A percentile compares a stretch with the other conserved stretches of the same genome.
phyloP scores from a whole-genome alignment of 2,329 filamentous ascomycete species.

The Ophiocordyceps polyrhachis-furcata region DNA sequence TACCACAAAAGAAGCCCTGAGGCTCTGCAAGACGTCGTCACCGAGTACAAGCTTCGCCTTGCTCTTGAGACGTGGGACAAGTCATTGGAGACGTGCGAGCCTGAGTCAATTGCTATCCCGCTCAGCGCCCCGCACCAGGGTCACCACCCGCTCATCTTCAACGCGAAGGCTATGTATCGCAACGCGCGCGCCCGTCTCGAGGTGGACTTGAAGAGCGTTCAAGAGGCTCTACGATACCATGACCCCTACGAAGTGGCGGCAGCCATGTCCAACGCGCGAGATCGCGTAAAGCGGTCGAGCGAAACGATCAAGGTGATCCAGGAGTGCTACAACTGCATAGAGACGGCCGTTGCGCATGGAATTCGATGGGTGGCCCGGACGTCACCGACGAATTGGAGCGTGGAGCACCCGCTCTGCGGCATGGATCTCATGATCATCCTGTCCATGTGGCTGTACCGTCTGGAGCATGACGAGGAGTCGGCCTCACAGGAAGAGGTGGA shows the following conservation, averaged over 20 bases:
- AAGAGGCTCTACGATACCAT: conserved; percentile 92
- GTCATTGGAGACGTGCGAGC: conserved; percentile 82
- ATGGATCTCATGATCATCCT: conserved; percentile 97
- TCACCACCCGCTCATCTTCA: conserved; percentile 93
- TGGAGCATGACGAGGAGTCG: conserved; percentile 95
- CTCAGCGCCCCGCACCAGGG: conserved; percentile 90
- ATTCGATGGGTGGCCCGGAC: conserved; percentile 97
- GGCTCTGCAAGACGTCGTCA: conserved; percentile 88
- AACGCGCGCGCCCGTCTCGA: conserved; percentile 84
- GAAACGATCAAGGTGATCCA: conserved; percentile 99
- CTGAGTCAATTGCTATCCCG: conserved; percentile 72
- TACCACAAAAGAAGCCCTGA: conserved; percentile 98
- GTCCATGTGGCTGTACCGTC: conserved; percentile 92
- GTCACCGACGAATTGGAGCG: conserved; percentile 96
- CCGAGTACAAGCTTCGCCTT: conserved; percentile 90
- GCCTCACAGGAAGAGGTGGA: conserved; percentile 64
- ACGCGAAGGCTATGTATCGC: conserved; percentile 90
- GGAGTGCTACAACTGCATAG: conserved; percentile 93
- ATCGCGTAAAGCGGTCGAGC: conserved; percentile 82
- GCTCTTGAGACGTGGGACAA: conserved; percentile 98
- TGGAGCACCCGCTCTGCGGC: conserved; percentile 90
- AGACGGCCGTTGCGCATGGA: conserved; percentile 83
- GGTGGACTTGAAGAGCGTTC: conserved; percentile 87
- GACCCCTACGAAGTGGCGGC: conserved; percentile 93
- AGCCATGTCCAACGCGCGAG: conserved; percentile 85